These are phyloP conservation scores for Dictyostelium firmibasis DNA, from an alignment of 78 protist genomes.

Conservation along the genomic window DNA sequence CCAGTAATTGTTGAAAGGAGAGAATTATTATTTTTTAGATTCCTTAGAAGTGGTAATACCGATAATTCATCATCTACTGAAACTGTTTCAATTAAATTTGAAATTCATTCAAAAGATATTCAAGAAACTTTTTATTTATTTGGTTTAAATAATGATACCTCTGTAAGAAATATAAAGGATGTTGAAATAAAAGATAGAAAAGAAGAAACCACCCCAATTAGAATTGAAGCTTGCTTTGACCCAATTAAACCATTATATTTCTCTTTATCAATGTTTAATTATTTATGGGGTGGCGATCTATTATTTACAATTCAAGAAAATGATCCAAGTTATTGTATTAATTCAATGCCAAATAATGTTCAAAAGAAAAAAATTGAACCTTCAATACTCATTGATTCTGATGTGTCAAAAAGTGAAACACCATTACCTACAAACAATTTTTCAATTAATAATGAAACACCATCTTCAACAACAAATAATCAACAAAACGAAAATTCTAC, in stretches of 20 bases:
- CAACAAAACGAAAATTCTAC: too few species aligned
- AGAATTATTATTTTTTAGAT: neutral
- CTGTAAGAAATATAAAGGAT: neutral
- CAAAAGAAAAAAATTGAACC: neutral
- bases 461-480: neutral
- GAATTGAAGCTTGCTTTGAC: neutral
- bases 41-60: neutral
- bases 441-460: neutral
- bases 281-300: conserved; percentile 7
- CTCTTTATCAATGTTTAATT: neutral
- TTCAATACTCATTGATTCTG: neutral
- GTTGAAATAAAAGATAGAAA: neutral
- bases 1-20: neutral
- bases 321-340: neutral
- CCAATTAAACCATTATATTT: neutral
- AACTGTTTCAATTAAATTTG: neutral
- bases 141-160: neutral
- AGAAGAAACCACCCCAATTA: neutral
- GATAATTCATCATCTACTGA: neutral
- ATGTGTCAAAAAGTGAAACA: too few species aligned
- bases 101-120: neutral
- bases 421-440: neutral
- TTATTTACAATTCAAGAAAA: conserved; percentile 1
- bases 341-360: neutral
- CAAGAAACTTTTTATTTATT: neutral